Conservation (phyloP, 2,329 filamentous ascomycete genomes). For the Claviceps sp. region DNA sequence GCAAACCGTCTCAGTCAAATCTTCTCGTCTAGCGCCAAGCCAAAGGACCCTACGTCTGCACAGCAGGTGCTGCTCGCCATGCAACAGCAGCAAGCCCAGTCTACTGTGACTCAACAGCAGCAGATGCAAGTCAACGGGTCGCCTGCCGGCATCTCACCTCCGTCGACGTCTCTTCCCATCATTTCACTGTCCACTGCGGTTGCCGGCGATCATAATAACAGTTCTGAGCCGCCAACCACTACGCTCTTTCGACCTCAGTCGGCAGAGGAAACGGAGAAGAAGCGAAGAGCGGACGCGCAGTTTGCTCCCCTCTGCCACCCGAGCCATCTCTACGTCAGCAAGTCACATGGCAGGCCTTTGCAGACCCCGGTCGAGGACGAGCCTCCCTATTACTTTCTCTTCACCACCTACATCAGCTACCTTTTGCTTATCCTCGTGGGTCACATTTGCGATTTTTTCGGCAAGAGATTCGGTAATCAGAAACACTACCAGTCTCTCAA, state of each 20-base stretch:
- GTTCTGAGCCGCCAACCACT: conserved; percentile 61
- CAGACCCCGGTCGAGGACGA: conserved; percentile 82
- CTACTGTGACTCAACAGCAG: conserved; percentile 5
- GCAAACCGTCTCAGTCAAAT: conserved; percentile 68
- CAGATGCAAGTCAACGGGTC: conserved; percentile 23
- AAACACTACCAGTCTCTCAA: conserved; percentile 72
- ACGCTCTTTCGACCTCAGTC: conserved; percentile 77
- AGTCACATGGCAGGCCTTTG: conserved; percentile 69
- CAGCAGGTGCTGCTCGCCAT: conserved; percentile 56
- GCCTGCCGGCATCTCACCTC: conserved; percentile 52
- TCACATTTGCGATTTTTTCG: conserved; percentile 93
- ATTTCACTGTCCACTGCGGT: conserved; percentile 85
- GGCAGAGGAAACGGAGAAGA: conserved; percentile 63
- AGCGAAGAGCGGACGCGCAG: conserved; percentile 72
- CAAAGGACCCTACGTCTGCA: conserved; percentile 51
- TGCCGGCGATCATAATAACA: conserved; percentile 57
- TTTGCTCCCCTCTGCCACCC: conserved; percentile 76
- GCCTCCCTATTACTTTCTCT: conserved; percentile 88
- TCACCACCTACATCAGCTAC: conserved; percentile 98
- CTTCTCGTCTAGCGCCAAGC: conserved; percentile 70
- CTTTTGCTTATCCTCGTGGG: conserved; percentile 90
- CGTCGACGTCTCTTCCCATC: conserved; percentile 69
- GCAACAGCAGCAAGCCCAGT: conserved; percentile 32
- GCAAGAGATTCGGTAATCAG: conserved; percentile 81
- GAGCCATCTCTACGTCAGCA: conserved; percentile 78